Evolutionary conservation across 148 eudicot species (phyloP).

Genomic region (Chenopodium quinoa): DNA sequence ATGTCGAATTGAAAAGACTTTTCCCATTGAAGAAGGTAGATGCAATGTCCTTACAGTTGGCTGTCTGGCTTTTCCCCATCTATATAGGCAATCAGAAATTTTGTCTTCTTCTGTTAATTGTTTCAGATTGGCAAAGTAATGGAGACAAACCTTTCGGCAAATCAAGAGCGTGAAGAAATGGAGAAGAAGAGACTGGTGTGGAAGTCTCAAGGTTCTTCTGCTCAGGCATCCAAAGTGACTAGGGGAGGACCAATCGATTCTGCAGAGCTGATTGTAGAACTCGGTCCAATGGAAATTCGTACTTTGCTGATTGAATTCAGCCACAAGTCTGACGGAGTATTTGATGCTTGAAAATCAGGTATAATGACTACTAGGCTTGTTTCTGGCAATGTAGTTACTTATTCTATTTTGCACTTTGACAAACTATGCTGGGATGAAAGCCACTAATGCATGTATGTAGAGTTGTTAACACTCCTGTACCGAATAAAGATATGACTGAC

Average conservation of each 20-base stretch:
- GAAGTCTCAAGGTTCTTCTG: slow-evolving; percentile 58
- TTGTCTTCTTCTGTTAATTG: background rate
- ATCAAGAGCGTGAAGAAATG: slow-evolving; percentile 85
- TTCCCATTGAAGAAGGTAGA: slow-evolving; percentile 69
- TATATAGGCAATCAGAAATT: background rate
- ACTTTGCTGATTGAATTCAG: slow-evolving; percentile 67
- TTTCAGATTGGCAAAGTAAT: slow-evolving; percentile 40
- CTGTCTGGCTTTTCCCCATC: background rate
- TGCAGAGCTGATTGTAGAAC: slow-evolving; percentile 56
- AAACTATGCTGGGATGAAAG: background rate
- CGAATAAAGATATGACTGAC: background rate
- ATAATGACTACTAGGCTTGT: background rate
- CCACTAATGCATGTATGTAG: background rate
- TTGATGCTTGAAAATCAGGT: slow-evolving; percentile 36
- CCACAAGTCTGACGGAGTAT: slow-evolving; percentile 23
- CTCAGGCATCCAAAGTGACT: slow-evolving; percentile 28
- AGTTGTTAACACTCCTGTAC: background rate
- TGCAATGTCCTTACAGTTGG: background rate
- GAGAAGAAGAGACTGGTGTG: slow-evolving; percentile 70
- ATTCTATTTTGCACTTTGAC: background rate
- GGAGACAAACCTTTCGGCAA: slow-evolving; percentile 58
- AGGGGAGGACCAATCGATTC: slow-evolving; percentile 78
- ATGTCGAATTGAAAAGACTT: slow-evolving; percentile 65
- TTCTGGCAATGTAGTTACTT: background rate
- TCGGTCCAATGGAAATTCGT: slow-evolving; percentile 92